A percentile compares a stretch with the other conserved stretches of the same genome.
Evolutionary conservation across 257 asterid genomes (phyloP).

Genomic region (Solanum bukasovii): DNA sequence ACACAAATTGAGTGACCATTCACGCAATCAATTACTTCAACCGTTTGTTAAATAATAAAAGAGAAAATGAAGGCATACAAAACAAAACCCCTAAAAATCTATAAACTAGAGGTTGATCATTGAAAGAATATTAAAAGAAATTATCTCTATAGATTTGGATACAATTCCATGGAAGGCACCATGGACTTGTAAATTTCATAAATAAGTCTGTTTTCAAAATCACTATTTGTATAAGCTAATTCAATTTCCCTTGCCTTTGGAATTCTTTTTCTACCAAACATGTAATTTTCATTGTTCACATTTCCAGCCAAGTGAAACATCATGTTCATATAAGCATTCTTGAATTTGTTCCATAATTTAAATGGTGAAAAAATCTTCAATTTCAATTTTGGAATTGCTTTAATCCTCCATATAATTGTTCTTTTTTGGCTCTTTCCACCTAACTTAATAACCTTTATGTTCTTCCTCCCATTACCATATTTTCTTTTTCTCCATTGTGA

Average conservation of each 20-base stretch:
- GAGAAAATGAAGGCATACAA: not conserved
- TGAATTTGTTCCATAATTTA: slow-evolving; percentile 17
- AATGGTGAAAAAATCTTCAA: slow-evolving; percentile 17
- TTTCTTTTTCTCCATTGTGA: slow-evolving; percentile 14
- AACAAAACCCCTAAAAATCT: not conserved
- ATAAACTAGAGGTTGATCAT: not conserved
- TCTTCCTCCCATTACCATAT: slow-evolving; percentile 2
- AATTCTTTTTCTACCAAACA: slow-evolving; percentile 2
- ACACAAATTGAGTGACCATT: not conserved
- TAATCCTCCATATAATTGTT: slow-evolving; percentile 12
- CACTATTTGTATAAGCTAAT: slow-evolving; percentile 13
- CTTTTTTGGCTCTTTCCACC: slow-evolving; percentile 13
- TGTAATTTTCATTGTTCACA: not conserved
- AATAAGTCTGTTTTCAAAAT: slow-evolving; percentile 51
- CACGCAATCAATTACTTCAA: not conserved
- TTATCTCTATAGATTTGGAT: not conserved
- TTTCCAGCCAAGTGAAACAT: slow-evolving; percentile 21
- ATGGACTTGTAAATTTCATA: slow-evolving; percentile 70
- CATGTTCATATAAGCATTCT: slow-evolving; percentile 23
- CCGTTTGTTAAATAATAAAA: not conserved
- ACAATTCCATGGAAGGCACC: slow-evolving; percentile 48
- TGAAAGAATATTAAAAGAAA: not conserved
- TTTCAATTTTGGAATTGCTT: slow-evolving; percentile 9
- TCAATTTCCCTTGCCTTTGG: slow-evolving; percentile 9
- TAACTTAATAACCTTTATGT: slow-evolving; percentile 9